These are phyloP conservation scores for Coemansia sp. DNA, from an alignment of 192 early-diverging fungal genomes.

Conservation along the genomic window DNA sequence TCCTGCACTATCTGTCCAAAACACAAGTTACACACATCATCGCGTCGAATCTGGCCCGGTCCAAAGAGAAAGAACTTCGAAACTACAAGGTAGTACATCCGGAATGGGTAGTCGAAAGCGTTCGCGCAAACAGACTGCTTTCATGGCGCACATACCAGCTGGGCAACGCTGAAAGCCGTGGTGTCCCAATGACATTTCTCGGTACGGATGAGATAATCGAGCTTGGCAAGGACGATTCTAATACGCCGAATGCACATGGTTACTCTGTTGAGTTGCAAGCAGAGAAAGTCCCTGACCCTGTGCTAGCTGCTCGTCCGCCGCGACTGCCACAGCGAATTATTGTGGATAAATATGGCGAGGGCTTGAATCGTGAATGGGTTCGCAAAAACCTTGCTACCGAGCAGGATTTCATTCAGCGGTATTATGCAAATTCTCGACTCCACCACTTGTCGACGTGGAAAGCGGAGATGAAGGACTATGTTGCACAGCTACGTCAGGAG, in stretches of 20 bases:
- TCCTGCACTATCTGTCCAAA: slow-evolving; percentile 57
- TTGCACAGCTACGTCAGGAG: slow-evolving; percentile 23
- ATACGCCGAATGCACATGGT: neutral
- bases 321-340: slow-evolving; percentile 3
- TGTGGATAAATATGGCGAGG: slow-evolving; percentile 34
- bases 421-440: slow-evolving; percentile 68
- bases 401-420: slow-evolving; percentile 60
- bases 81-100: slow-evolving; percentile 67
- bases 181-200: neutral
- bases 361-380: slow-evolving; percentile 39
- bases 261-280: neutral
- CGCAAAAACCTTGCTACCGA: slow-evolving; percentile 42
- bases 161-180: neutral
- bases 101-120: slow-evolving; percentile 77
- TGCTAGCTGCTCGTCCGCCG: neutral
- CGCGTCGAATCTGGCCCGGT: slow-evolving; percentile 61
- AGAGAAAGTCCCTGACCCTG: neutral
- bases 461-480: slow-evolving; percentile 67
- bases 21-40: slow-evolving; percentile 66
- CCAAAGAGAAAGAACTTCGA: slow-evolving; percentile 65
- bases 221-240: neutral
- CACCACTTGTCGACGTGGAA: slow-evolving; percentile 83
- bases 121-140: slow-evolving; percentile 53
- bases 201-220: neutral
- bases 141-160: slow-evolving; percentile 63